phyloP scores from a whole-genome alignment of 148 eudicot species.

The Rhododendron simsii region DNA sequence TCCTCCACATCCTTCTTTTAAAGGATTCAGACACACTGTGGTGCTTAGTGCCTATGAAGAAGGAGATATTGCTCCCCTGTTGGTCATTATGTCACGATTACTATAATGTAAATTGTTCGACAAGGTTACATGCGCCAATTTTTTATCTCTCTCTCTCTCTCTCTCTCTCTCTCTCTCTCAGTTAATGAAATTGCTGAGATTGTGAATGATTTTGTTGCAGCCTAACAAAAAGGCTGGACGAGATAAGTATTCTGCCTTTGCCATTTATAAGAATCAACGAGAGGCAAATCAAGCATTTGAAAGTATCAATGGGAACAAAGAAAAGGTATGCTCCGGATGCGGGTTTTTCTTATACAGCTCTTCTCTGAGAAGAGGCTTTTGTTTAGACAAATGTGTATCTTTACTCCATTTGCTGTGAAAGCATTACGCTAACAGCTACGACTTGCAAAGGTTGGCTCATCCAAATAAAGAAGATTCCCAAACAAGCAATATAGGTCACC shows the following conservation, averaged over 20 bases:
- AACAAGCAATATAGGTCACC: background rate
- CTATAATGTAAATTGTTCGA: background rate
- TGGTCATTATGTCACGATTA: background rate
- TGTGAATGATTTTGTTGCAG: constrained; percentile 28
- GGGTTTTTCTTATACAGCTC: background rate
- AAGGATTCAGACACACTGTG: background rate
- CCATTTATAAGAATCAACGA: constrained; percentile 40
- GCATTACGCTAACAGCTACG: background rate
- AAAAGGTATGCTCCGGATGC: constrained; percentile 32
- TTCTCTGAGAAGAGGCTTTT: background rate
- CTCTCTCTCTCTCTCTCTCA: background rate
- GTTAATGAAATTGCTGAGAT: constrained; percentile 6
- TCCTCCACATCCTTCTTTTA: background rate
- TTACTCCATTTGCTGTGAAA: background rate
- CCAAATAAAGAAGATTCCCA: background rate
- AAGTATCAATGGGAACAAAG: constrained; percentile 41
- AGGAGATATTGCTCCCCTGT: background rate
- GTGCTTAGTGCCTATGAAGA: background rate
- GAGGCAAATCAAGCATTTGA: constrained; percentile 60
- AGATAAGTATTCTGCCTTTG: constrained; percentile 51
- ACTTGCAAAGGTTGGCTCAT: background rate
- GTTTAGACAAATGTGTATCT: background rate
- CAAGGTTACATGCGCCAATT: background rate
- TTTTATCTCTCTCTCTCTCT: no score
- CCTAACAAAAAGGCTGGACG: constrained; percentile 36